A percentile compares a stretch with the other conserved stretches of the same genome.
phyloP scores from a whole-genome alignment of 345 rosid species.

The Lepidium sativum region DNA sequence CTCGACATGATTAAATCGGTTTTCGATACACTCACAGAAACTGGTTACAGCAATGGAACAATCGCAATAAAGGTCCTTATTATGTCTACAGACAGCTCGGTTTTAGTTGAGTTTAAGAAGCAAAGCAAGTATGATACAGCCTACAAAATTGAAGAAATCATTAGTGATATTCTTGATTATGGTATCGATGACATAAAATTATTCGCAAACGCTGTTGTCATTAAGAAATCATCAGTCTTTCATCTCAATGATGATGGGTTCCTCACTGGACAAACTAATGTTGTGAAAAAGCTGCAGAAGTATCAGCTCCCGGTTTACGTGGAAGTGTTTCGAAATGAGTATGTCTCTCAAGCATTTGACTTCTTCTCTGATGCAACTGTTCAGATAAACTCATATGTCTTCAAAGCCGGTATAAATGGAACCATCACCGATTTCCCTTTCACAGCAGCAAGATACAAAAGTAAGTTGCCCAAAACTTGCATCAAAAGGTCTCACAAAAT shows the following conservation, averaged over 20 bases:
- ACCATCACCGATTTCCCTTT: conserved; percentile 61
- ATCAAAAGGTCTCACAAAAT: not conserved
- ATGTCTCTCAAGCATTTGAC: conserved; percentile 69
- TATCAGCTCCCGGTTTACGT: conserved; percentile 49
- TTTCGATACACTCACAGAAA: conserved; percentile 36
- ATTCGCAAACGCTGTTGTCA: conserved; percentile 50
- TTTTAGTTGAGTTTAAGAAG: conserved; percentile 43
- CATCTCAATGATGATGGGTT: conserved; percentile 2
- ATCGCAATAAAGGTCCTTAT: conserved; percentile 45
- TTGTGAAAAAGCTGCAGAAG: conserved; percentile 34
- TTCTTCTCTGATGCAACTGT: conserved; percentile 61
- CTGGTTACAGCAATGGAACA: conserved; percentile 45
- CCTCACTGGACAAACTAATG: conserved; percentile 27
- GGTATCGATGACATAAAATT: conserved; percentile 43
- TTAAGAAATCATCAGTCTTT: conserved; percentile 44
- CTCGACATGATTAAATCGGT: conserved; percentile 41
- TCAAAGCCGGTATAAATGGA: conserved; percentile 28
- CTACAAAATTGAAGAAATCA: conserved; percentile 46
- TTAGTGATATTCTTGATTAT: conserved; percentile 34
- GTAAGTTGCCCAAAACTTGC: no score
- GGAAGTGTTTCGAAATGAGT: conserved; percentile 57
- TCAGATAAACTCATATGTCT: conserved; percentile 44
- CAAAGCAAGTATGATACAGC: conserved; percentile 39
- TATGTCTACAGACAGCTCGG: conserved; percentile 61
- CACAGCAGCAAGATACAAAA: conserved; percentile 56